These are phyloP conservation scores for Puya raimondii DNA, from an alignment of 176 grass and related monocot genomes.

Conservation along the genomic window DNA sequence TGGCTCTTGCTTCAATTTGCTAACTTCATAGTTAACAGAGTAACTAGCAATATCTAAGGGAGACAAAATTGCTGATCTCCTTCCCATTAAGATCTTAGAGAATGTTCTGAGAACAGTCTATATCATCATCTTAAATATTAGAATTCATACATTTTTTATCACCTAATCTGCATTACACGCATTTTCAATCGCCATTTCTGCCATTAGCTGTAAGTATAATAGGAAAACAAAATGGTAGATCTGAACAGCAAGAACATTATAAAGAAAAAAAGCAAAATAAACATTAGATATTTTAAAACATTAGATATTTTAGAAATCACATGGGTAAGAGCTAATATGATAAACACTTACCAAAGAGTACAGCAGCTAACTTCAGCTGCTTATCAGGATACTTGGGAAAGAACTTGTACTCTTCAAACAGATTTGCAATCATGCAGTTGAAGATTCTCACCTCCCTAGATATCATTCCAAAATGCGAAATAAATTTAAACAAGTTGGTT, in stretches of 20 bases:
- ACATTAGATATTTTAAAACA: slow-evolving; percentile 8
- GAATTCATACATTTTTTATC: too few relatives aligned
- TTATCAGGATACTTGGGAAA: slow-evolving; percentile 91
- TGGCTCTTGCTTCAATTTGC: too few relatives aligned
- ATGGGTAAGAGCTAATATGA: neutral
- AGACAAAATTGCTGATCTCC: too few relatives aligned
- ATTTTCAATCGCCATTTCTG: too few relatives aligned
- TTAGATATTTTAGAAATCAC: neutral
- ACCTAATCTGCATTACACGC: too few relatives aligned
- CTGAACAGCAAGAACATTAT: neutral
- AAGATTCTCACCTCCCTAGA: slow-evolving; percentile 68
- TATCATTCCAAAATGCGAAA: slow-evolving; percentile 11
- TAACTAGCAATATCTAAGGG: too few relatives aligned
- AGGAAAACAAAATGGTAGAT: too few relatives aligned
- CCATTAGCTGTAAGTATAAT: too few relatives aligned
- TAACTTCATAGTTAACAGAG: too few relatives aligned
- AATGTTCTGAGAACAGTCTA: too few relatives aligned
- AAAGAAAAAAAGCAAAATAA: neutral
- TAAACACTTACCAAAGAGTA: slow-evolving; percentile 69
- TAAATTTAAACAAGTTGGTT: neutral
- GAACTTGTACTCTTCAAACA: slow-evolving; percentile 98
- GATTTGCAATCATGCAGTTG: slow-evolving; percentile 75
- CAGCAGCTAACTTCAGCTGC: slow-evolving; percentile 75
- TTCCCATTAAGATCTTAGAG: too few relatives aligned
- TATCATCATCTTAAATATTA: too few relatives aligned